phyloP scores from a whole-genome alignment of 148 eudicot genomes.

The Gaultheria prostrata region DNA sequence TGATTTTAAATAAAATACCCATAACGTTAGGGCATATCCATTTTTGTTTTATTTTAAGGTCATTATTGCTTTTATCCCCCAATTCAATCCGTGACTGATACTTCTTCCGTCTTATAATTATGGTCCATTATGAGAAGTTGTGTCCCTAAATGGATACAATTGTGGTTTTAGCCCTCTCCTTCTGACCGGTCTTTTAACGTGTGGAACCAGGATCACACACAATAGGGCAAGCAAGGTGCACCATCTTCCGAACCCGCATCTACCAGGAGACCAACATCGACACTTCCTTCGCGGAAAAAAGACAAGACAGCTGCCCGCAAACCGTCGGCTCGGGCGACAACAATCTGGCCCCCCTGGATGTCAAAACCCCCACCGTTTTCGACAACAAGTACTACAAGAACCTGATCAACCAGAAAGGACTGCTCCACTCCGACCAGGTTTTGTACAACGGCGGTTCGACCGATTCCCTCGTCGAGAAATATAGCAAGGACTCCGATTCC shows the following conservation, averaged over 20 bases:
- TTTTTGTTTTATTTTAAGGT: too few relatives aligned
- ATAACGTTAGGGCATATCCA: too few relatives aligned
- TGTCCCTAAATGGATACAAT: too few relatives aligned
- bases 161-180: background rate
- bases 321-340: conserved; percentile 38
- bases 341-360: conserved; percentile 28
- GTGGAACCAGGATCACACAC: conserved; percentile 51
- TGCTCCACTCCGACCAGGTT: conserved; percentile 35
- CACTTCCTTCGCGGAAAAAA: conserved; percentile 32
- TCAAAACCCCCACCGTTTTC: conserved; percentile 23
- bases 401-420: conserved; percentile 28
- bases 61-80: too few relatives aligned
- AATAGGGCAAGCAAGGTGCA: conserved; percentile 64
- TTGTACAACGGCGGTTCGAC: conserved; percentile 16
- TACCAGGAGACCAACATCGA: conserved; percentile 52
- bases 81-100: too few relatives aligned
- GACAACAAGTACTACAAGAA: conserved; percentile 36
- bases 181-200: background rate
- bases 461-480: conserved; percentile 7
- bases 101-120: too few relatives aligned
- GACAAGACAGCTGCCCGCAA: conserved; percentile 43
- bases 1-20: too few relatives aligned
- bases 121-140: too few relatives aligned
- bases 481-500: background rate
- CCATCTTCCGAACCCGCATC: conserved; percentile 42